Conservation (phyloP, 768 basidiomycete species). For the Boletus subparvulus region DNA sequence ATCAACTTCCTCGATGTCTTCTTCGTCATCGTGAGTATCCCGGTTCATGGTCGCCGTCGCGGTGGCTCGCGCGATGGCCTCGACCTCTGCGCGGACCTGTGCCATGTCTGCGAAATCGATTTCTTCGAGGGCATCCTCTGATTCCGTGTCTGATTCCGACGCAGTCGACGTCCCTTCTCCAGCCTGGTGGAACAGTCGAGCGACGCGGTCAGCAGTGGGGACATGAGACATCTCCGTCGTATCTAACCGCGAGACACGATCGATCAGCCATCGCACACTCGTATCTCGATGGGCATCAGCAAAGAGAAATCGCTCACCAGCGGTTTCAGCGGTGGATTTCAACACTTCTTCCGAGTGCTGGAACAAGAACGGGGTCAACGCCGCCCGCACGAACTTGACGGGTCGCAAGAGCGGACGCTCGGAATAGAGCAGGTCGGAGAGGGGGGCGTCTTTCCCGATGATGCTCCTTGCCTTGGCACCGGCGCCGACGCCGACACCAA, state of each 20-base stretch:
- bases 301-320: conserved; percentile 37
- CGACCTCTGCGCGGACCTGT: conserved; percentile 44
- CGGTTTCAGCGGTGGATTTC: conserved; percentile 48
- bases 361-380: conserved; percentile 52
- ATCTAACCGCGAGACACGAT: background rate
- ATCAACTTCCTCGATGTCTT: conserved; percentile 49
- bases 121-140: conserved; percentile 49
- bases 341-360: conserved; percentile 59
- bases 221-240: conserved; percentile 53
- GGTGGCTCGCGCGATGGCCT: conserved; percentile 20
- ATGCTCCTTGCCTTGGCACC: background rate
- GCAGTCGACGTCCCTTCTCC: conserved; percentile 22
- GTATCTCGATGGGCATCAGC: background rate
- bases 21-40: conserved; percentile 31
- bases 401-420: conserved; percentile 67
- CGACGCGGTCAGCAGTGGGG: conserved; percentile 70
- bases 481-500: background rate
- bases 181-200: conserved; percentile 56
- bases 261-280: background rate
- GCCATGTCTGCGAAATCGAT: conserved; percentile 67
- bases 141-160: conserved; percentile 25
- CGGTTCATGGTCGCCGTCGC: background rate
- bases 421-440: conserved; percentile 55
- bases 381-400: conserved; percentile 65
- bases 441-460: conserved; percentile 39